phyloP scores from a whole-genome alignment of 192 early-diverging fungal species.

The Umbelopsis sp. region DNA sequence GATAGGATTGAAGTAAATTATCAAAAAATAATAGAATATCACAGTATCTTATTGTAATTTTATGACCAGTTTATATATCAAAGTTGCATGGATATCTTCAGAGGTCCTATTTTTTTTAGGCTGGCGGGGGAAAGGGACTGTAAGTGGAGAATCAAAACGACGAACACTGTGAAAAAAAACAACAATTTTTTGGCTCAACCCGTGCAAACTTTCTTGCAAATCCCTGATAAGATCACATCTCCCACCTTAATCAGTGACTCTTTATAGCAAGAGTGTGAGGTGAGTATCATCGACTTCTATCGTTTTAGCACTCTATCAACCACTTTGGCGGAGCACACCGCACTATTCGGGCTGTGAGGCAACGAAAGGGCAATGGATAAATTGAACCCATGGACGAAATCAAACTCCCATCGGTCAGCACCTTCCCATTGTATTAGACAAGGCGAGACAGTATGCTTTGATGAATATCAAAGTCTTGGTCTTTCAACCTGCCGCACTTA shows the following conservation, averaged over 20 bases:
- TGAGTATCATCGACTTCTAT: slow-evolving; percentile 11
- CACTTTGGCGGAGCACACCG: slow-evolving; percentile 8
- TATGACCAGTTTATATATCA: not conserved
- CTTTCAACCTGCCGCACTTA: not conserved
- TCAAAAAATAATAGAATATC: not conserved
- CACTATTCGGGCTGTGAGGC: slow-evolving; percentile 5
- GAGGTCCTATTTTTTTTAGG: not conserved
- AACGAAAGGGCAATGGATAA: not conserved
- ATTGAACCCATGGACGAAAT: not conserved
- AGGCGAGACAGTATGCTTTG: not conserved
- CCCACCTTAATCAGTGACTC: slow-evolving; percentile 16
- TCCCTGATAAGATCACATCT: slow-evolving; percentile 17
- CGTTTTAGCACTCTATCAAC: not conserved
- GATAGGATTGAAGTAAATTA: too few relatives aligned
- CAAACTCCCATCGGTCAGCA: not conserved
- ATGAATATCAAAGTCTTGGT: not conserved
- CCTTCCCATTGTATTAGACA: not conserved
- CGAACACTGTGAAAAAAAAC: slow-evolving; percentile 18
- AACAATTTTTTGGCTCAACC: slow-evolving; percentile 19
- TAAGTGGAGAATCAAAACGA: slow-evolving; percentile 13
- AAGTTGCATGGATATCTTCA: not conserved
- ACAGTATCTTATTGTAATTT: not conserved
- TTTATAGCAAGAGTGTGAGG: slow-evolving; percentile 17
- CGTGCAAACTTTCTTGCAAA: slow-evolving; percentile 21
- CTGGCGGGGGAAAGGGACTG: slow-evolving; percentile 6